Percentiles rank a stretch among this genome's conserved stretches.
Conservation (phyloP, 2,329 filamentous ascomycete genomes). For the Dactylellina drechsleri region DNA sequence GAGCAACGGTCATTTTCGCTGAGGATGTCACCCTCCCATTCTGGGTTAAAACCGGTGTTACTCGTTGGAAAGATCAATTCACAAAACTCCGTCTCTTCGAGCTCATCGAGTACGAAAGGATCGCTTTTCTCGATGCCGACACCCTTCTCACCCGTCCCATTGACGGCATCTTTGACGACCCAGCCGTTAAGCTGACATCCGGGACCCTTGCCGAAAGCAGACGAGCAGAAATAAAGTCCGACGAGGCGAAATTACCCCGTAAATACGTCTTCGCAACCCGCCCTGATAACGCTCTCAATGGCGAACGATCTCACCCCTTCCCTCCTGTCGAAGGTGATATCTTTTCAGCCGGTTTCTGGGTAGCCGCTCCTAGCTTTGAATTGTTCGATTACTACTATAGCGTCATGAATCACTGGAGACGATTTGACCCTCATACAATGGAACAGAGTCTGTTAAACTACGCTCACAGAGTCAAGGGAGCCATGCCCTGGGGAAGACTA, state of each 20-base stretch:
- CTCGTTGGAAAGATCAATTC: constrained; percentile 63
- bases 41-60: constrained; percentile 62
- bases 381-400: constrained; percentile 62
- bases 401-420: constrained; percentile 60
- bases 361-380: constrained; percentile 61
- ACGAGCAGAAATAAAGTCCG: constrained; percentile 55
- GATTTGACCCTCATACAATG: constrained; percentile 62
- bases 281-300: constrained; percentile 61
- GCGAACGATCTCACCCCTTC: constrained; percentile 60
- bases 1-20: constrained; percentile 62
- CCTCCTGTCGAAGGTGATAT: constrained; percentile 60
- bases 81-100: constrained; percentile 64
- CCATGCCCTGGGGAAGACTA: constrained; percentile 64
- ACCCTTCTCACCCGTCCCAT: constrained; percentile 61
- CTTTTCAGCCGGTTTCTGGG: constrained; percentile 64
- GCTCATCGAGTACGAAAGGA: constrained; percentile 62
- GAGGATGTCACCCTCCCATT: constrained; percentile 60
- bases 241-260: constrained; percentile 60
- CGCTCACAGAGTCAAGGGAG: constrained; percentile 62
- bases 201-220: constrained; percentile 56
- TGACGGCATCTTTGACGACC: constrained; percentile 62
- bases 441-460: constrained; percentile 65
- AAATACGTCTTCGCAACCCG: constrained; percentile 61
- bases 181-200: constrained; percentile 50
- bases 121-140: constrained; percentile 65